Conservation (phyloP, 1,284 basidiomycete species). For the Apiotrichum gracile region DNA sequence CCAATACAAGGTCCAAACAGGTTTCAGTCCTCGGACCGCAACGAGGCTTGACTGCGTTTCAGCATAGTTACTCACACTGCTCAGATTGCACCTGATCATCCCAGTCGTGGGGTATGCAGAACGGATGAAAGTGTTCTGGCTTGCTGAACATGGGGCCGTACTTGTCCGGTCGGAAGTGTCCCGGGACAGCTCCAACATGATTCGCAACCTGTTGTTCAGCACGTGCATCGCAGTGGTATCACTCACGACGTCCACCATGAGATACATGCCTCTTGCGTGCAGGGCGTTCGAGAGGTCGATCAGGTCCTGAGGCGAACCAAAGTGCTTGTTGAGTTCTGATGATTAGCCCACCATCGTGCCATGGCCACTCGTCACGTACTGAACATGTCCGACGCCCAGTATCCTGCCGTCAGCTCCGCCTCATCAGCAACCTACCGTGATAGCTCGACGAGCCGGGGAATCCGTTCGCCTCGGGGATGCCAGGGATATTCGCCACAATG, state of each 20-base stretch:
- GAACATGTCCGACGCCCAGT: constrained; percentile 44
- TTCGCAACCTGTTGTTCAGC: constrained; percentile 29
- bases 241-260: constrained; percentile 51
- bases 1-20: not conserved
- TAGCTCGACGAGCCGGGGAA: constrained; percentile 31
- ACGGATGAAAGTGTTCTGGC: constrained; percentile 43
- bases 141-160: constrained; percentile 10
- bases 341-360: not conserved
- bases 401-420: constrained; percentile 28
- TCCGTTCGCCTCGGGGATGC: constrained; percentile 17
- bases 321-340: constrained; percentile 47
- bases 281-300: constrained; percentile 46
- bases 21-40: not conserved
- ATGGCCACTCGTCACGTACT: constrained; percentile 12
- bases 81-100: constrained; percentile 48
- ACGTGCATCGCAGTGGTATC: constrained; percentile 38
- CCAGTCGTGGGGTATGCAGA: constrained; percentile 47
- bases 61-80: constrained; percentile 36
- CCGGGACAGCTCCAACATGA: constrained; percentile 46
- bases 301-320: constrained; percentile 48
- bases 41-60: not conserved
- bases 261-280: constrained; percentile 50
- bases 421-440: constrained; percentile 37
- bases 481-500: constrained; percentile 40
- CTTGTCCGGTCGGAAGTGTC: constrained; percentile 24